phyloP scores from a whole-genome alignment of 306 rosid species.

The Cicer cuneatum region DNA sequence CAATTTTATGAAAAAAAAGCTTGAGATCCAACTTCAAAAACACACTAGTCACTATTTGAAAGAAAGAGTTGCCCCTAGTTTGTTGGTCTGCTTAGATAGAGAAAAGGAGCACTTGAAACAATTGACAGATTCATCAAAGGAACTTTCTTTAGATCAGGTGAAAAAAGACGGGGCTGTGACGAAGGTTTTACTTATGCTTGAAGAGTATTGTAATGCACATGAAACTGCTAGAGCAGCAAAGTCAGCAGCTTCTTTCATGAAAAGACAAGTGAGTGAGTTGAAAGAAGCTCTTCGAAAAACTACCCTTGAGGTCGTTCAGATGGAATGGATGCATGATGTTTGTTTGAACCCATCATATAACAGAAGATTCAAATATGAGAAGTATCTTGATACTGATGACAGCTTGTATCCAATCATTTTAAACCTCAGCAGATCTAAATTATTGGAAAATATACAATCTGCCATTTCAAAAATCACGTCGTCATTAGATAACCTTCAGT shows the following conservation, averaged over 20 bases:
- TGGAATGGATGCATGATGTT: slow-evolving; percentile 89
- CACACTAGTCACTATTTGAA: slow-evolving; percentile 70
- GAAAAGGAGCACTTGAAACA: slow-evolving; percentile 74
- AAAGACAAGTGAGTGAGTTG: slow-evolving; percentile 73
- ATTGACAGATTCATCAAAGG: slow-evolving; percentile 63
- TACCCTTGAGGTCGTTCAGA: slow-evolving; percentile 81
- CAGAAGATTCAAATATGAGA: slow-evolving; percentile 68
- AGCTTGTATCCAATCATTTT: slow-evolving; percentile 64
- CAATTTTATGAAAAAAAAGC: slow-evolving; percentile 78
- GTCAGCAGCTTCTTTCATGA: slow-evolving; percentile 79
- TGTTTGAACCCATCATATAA: slow-evolving; percentile 67
- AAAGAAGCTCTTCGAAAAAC: slow-evolving; percentile 81
- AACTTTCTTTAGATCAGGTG: slow-evolving; percentile 56
- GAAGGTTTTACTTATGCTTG: slow-evolving; percentile 75
- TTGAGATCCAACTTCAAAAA: slow-evolving; percentile 83
- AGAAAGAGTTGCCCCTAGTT: slow-evolving; percentile 75
- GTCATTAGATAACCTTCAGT: slow-evolving; percentile 76
- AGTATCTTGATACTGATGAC: slow-evolving; percentile 68
- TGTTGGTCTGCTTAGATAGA: slow-evolving; percentile 73
- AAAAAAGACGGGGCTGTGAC: slow-evolving; percentile 67
- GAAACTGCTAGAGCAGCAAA: slow-evolving; percentile 95
- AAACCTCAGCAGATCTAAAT: slow-evolving; percentile 70
- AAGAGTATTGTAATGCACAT: slow-evolving; percentile 89
- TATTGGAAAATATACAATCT: slow-evolving; percentile 76
- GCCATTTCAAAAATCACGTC: slow-evolving; percentile 80